Base-by-base conservation (phyloP, 2,329 filamentous ascomycete genomes). In the Aspergillus intermedius region DNA sequence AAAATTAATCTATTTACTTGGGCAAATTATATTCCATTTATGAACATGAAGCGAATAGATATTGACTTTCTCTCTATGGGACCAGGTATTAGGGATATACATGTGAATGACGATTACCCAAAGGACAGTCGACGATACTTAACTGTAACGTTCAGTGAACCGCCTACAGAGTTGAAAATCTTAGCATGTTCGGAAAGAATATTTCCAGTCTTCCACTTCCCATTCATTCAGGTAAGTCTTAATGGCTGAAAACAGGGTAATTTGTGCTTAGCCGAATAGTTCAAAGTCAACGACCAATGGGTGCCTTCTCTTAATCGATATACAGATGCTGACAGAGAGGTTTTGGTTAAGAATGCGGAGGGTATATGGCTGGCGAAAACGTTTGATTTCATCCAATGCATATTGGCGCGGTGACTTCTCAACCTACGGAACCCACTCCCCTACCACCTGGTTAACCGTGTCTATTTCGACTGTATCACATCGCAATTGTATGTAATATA, bases 21-120 rank as follows among this genome's bases (percentile, higher is more conserved):
- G 25, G 49, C 49, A 40, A 49, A 41, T 45, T 54, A 52, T 42
- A 46, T 52, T 34, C 43, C 47, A 42, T 52, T 54, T 44, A 32
- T 47, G 17, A 46, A 28, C 19, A 44, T 54, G 28, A 50, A 45
- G 25, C 52, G 42, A 8, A 52, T 54, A 35, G 23, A 17, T 30
- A 50, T 50, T 23, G 45, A 52, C 42, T 42, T 25, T 21, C 25
- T 28, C 9, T 4, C 9, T 10, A 6, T 7, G 1, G 46, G 19
- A 17, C 19, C 34, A 44, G 47, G 47, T 15, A 49, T 47, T 17
- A 21, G 8, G 5, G n/a, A 42, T 13, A 42, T 47, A 12, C 3
- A 17, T 17, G 3, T 21, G 19, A 47, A 47, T 21, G 7, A 28
- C 4, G 8, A 9, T 9, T 8, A 10, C 25, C 8, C 7, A 28